Evolutionary conservation across 2,329 filamentous ascomycete species (phyloP).

Genomic region (Colletotrichum sp.): DNA sequence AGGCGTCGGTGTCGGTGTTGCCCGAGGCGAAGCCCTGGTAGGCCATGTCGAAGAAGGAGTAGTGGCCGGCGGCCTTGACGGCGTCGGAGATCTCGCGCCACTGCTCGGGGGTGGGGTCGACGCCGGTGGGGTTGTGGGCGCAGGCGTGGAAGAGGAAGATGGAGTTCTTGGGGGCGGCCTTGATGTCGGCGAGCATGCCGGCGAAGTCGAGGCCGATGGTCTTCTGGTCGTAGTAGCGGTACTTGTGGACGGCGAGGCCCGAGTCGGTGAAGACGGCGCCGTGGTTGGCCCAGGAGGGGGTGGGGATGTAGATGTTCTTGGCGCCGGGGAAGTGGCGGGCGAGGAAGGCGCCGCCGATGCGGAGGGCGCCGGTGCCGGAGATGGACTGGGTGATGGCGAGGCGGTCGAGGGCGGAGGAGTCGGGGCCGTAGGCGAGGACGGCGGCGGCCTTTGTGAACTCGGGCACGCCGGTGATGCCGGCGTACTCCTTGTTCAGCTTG

Average conservation of each 20-base stretch:
- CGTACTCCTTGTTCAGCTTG: conserved; percentile 94
- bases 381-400: conserved; percentile 96
- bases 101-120: conserved; percentile 90
- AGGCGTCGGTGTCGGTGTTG: conserved; percentile 90
- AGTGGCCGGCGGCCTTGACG: conserved; percentile 87
- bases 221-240: conserved; percentile 99
- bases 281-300: conserved; percentile 98
- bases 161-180: conserved; percentile 83
- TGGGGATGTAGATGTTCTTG: conserved; percentile 97
- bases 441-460: conserved; percentile 93
- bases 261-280: conserved; percentile 94
- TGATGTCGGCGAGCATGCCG: conserved; percentile 89
- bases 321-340: conserved; percentile 86
- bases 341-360: conserved; percentile 94
- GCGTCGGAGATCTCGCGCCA: conserved; percentile 90
- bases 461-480: conserved; percentile 94
- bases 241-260: conserved; percentile 89
- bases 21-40: conserved; percentile 98
- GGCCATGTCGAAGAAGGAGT: conserved; percentile 98
- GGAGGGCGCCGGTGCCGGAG: conserved; percentile 94
- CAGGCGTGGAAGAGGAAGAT: conserved; percentile 95
- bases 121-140: conserved; percentile 96
- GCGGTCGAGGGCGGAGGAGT: conserved; percentile 77
- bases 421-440: conserved; percentile 85
- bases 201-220: conserved; percentile 98